Evolutionary conservation across 768 basidiomycete genomes (phyloP), one percentile per base, ranked within the genome.

Genomic region (Podaxis carcinomalis): DNA sequence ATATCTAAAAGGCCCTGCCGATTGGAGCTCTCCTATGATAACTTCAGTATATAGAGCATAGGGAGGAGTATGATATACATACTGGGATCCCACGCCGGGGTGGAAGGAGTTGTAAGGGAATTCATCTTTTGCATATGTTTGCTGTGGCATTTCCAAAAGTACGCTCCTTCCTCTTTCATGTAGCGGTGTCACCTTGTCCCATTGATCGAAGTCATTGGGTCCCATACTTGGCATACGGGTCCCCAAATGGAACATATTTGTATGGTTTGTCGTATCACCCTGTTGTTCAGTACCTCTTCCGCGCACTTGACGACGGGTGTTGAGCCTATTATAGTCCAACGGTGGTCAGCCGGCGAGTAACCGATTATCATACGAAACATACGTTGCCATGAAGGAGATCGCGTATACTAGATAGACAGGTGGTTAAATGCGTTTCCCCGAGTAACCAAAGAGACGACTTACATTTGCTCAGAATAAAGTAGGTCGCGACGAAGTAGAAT

Each of bases 391-490:
- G 70, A 86, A 77, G 1, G 86, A 87, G 53, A 84, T 80, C 0
- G 80, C 83, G 63, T 87, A 85, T n/a, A 87, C 85, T 86, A 58
- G 10, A 61, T 19, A 56, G 36, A 47, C 59, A 23, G 54, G 49
- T 23, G 23, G 51, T 62, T 10, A 61, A 50, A 25, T 56, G 2
- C 14, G 5, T 37, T 16, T 27, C 10, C 32, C 40, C n/a, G 19
- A 62, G 54, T 10, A 32, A 21, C 28, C 1, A 35, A 27, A 36
- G 9, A 39, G 46, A 46, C 10, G 7, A 70, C 86, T 64, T 67
- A 87, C 87, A 65, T 75, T 89, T 90, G 69, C 83, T 85, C 37
- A 89, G 70, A 53, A 85, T 77, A 62, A 90, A 88, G 68, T 88
- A 89, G 51, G 78, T 77, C 7, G 79, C 78, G 40, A 83, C 75